Percentiles rank a stretch among this genome's conserved stretches.
These are phyloP conservation scores for Aegilops longissima DNA, from an alignment of 176 grass and related monocot species.

Conservation along the genomic window DNA sequence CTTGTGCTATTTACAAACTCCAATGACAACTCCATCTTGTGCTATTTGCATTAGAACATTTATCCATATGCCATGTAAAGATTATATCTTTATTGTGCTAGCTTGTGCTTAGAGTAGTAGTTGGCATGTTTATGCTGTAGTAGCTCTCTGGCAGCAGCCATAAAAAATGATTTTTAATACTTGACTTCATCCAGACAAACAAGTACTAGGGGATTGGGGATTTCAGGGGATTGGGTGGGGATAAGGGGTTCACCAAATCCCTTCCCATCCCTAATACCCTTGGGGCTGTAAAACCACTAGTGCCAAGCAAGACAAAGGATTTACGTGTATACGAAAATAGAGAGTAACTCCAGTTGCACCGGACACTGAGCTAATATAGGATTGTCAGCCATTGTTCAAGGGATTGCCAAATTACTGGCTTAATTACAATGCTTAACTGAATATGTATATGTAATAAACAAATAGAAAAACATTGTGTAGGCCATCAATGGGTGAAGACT, in stretches of 20 bases:
- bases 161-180: not conserved
- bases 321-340: not conserved
- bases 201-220: not conserved
- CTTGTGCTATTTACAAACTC: not conserved
- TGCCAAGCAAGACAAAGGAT: not conserved
- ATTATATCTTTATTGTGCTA: not conserved
- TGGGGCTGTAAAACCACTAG: not conserved
- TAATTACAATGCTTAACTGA: slow-evolving; percentile 13
- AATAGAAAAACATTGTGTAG: slow-evolving; percentile 29
- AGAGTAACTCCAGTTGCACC: not conserved
- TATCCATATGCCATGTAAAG: not conserved
- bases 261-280: not conserved
- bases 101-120: not conserved
- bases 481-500: slow-evolving; percentile 30
- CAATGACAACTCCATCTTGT: not conserved
- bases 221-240: not conserved
- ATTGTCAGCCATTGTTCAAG: not conserved
- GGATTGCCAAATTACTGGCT: not conserved
- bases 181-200: not conserved
- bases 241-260: not conserved
- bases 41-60: not conserved
- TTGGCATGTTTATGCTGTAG: not conserved
- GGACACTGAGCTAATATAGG: slow-evolving; percentile 5
- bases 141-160: not conserved
- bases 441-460: slow-evolving; percentile 6